Conservation (phyloP, 2,329 filamentous ascomycete species). For the Talaromyces rugulosus region DNA sequence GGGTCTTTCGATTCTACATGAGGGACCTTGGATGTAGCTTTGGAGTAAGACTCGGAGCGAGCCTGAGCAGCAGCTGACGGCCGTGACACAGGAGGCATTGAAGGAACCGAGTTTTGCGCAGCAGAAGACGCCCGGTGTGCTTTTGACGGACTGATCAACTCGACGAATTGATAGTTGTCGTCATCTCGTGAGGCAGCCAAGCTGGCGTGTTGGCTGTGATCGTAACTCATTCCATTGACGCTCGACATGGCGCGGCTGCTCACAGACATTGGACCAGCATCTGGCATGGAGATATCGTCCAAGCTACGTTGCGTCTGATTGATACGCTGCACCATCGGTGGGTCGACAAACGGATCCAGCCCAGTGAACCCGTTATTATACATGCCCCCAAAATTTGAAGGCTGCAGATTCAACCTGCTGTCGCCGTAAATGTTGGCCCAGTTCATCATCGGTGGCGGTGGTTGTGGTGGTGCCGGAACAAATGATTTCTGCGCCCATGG, state of each 20-base stretch:
- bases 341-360: slow-evolving; percentile 39
- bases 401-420: slow-evolving; percentile 19
- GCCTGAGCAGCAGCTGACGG: slow-evolving; percentile 27
- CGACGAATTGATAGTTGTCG: slow-evolving; percentile 34
- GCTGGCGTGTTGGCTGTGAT: slow-evolving; percentile 39
- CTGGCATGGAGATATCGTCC: slow-evolving; percentile 48
- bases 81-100: slow-evolving; percentile 19
- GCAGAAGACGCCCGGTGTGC: slow-evolving; percentile 25
- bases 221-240: slow-evolving; percentile 38
- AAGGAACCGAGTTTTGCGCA: slow-evolving; percentile 27
- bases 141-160: slow-evolving; percentile 35
- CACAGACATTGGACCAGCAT: slow-evolving; percentile 35
- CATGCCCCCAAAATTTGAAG: slow-evolving; percentile 4
- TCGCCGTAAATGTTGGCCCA: slow-evolving; percentile 16
- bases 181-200: slow-evolving; percentile 30
- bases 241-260: slow-evolving; percentile 39
- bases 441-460: slow-evolving; percentile 1
- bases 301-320: slow-evolving; percentile 33
- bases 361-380: background rate
- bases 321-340: slow-evolving; percentile 26
- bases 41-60: slow-evolving; percentile 23
- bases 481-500: slow-evolving; percentile 29
- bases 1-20: slow-evolving; percentile 6
- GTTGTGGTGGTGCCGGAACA: slow-evolving; percentile 7
- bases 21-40: slow-evolving; percentile 10